Evolutionary conservation across 2,329 filamentous ascomycete genomes (phyloP).

Genomic region (Trichoderma asperellum): DNA sequence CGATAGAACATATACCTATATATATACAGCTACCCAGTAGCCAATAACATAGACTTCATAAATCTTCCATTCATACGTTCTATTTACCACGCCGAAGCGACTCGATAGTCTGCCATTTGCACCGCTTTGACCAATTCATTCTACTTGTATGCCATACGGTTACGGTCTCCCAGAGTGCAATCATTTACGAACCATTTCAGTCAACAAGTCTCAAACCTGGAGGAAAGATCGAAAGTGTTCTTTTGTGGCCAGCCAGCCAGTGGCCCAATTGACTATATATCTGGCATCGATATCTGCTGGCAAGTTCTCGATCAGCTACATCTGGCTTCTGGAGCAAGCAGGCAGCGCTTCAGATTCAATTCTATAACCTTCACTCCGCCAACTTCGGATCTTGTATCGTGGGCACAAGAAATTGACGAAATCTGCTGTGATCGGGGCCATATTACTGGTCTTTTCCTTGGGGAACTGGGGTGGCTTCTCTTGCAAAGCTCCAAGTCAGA

Average conservation of each 20-base stretch:
- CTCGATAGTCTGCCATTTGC: background rate
- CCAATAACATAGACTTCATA: too few species aligned
- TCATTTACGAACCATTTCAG: background rate
- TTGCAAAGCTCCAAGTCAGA: too few species aligned
- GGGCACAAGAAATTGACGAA: too few species aligned
- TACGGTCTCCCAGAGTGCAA: background rate
- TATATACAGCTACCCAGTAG: too few species aligned
- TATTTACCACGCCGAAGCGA: background rate
- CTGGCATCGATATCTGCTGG: background rate
- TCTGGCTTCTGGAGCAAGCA: background rate
- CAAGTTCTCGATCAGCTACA: background rate
- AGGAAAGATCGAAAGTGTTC: background rate
- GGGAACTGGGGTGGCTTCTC: too few species aligned
- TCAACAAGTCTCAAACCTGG: background rate
- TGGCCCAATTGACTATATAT: background rate
- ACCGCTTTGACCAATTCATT: background rate
- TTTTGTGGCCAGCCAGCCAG: background rate
- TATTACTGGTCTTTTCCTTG: too few species aligned
- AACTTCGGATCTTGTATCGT: too few species aligned
- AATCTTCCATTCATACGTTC: background rate
- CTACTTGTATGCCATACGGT: background rate
- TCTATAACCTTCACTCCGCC: background rate
- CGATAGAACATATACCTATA: too few species aligned
- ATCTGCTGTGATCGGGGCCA: too few species aligned
- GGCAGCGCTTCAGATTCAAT: background rate